Conservation (phyloP, 208 protist species). For the Trichomonas tenax region DNA sequence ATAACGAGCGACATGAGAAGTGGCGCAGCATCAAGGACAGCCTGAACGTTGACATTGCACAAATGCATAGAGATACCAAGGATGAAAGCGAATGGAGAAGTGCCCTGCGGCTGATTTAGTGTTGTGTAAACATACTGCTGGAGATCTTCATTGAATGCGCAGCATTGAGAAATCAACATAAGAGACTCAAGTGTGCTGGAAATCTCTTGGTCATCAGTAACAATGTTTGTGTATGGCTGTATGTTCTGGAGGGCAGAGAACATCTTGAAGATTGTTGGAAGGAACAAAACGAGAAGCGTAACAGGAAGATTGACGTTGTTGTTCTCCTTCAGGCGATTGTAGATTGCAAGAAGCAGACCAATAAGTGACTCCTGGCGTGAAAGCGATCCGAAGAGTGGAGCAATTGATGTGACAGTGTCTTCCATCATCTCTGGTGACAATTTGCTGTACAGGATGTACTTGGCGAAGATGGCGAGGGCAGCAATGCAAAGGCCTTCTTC, state of each 20-base stretch:
- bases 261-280: not conserved
- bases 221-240: not conserved
- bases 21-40: not conserved
- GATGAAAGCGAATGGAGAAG: not conserved
- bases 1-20: not conserved
- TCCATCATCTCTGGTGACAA: not conserved
- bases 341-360: not conserved
- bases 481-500: not conserved
- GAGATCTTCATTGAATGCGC: not conserved
- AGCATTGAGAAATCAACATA: not conserved
- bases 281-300: not conserved
- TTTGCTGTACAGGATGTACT: not conserved
- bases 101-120: not conserved
- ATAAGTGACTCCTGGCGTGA: not conserved
- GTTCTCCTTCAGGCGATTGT: too few relatives aligned
- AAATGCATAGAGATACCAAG: not conserved
- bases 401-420: too few relatives aligned
- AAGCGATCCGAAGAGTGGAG: too few relatives aligned
- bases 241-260: not conserved
- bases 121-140: not conserved
- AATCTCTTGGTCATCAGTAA: not conserved
- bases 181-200: not conserved
- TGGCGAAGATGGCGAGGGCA: not conserved
- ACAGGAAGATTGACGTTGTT: not conserved
- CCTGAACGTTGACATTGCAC: not conserved